Percentiles rank a stretch among this genome's conserved stretches.
Evolutionary conservation across 78 protist genomes (phyloP).

Genomic region (Cavenderia fasciculata): DNA sequence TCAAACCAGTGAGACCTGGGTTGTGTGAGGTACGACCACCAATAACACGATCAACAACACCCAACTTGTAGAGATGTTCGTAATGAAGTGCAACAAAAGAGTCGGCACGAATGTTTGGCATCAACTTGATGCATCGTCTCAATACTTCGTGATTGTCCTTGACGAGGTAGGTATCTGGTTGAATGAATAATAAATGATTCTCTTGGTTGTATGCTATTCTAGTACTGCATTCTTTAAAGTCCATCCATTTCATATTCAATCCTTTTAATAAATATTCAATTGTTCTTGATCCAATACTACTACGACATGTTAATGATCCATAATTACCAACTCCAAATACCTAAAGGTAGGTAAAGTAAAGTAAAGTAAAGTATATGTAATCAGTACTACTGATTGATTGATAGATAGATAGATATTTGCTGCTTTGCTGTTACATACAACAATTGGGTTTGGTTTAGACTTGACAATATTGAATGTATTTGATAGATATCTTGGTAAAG

Average conservation of each 20-base stretch:
- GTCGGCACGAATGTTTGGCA: slow-evolving; percentile 61
- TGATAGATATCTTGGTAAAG: slow-evolving; percentile 22
- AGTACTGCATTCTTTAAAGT: slow-evolving; percentile 40
- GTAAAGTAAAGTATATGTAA: too few relatives aligned
- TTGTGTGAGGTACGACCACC: slow-evolving; percentile 77
- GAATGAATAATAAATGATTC: slow-evolving; percentile 46
- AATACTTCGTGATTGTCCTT: slow-evolving; percentile 59
- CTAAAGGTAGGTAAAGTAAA: neutral
- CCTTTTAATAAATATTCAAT: slow-evolving; percentile 17
- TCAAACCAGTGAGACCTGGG: slow-evolving; percentile 33
- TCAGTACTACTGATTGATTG: neutral
- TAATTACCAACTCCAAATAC: slow-evolving; percentile 71
- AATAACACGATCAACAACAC: slow-evolving; percentile 44
- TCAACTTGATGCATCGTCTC: slow-evolving; percentile 13
- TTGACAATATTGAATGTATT: slow-evolving; percentile 16
- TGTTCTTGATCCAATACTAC: slow-evolving; percentile 57
- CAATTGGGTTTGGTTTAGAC: slow-evolving; percentile 49
- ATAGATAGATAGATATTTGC: neutral
- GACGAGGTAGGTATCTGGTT: slow-evolving; percentile 50
- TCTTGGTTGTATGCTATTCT: slow-evolving; percentile 56
- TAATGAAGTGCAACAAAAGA: slow-evolving; percentile 52
- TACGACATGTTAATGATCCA: slow-evolving; percentile 50
- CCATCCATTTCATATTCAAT: slow-evolving; percentile 43
- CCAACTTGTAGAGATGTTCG: slow-evolving; percentile 69
- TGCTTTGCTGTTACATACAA: too few relatives aligned